Base-by-base conservation (phyloP, 2,329 filamentous ascomycete genomes). In the Phoma sp. region DNA sequence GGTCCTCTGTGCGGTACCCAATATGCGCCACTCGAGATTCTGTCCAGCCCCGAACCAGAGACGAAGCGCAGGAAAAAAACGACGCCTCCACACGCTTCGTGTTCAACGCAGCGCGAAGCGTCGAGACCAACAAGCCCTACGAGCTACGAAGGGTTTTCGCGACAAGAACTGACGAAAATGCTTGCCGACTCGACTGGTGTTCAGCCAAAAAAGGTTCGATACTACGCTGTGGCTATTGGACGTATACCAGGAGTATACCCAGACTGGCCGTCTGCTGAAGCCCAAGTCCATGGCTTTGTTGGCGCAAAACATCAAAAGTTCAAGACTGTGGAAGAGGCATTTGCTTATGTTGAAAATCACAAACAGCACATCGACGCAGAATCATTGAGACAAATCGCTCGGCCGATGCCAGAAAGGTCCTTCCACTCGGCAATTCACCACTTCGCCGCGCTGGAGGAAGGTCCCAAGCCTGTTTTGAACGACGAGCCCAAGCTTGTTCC, bases 201-300 rank as follows among this genome's bases (percentile, higher is more conserved):
- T 2, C 71, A 67, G 12, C 72, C 76, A 28, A 64, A 75, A 39
- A 76, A 76, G 26, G 73, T 76, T 20, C 81, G 82, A 65, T 87
- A 79, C 68, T 88, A 88, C 56, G 86, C 80, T 10, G 83, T 88
- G 5, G 83, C 82, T 62, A 76, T 74, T 48, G 86, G 86, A 7
- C 78, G 79, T 23, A 73, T 77, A 11, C 83, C 85, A 0, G 85
- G 85, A 2, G 83, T 88, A 4, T 88, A 88, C 68, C 82, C 80
- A 2, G 80, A 83, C 42, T 88, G 92, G 92, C 74, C 81, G 11
- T 83, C 86, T 26, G 91, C 88, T 7, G 81, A 88, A 54, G 79
- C 85, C 60, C 89, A 93, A 60, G 90, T 95, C 55, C 84, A 80
- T 23, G 90, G 89, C 1, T 88, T 87, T 70, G 87, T 88, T 63